A percentile compares a stretch with the other conserved stretches of the same genome.
Evolutionary conservation across 1,284 basidiomycete genomes (phyloP).

Genomic region (Veloboletus limbatus): DNA sequence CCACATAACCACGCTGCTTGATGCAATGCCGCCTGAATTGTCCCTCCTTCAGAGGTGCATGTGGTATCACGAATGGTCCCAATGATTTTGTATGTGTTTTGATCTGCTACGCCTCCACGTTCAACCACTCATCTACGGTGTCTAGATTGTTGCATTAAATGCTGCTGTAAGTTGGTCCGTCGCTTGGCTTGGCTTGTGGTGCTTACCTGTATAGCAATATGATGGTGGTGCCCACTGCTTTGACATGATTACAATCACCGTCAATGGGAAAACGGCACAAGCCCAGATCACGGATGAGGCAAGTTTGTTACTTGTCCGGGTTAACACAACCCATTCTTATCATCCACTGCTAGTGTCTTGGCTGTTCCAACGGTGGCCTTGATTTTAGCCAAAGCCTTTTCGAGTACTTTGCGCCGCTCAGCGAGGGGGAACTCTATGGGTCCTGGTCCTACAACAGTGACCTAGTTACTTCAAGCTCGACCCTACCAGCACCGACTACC

Average conservation of each 20-base stretch:
- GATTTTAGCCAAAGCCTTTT: constrained; percentile 52
- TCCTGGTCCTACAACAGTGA: constrained; percentile 38
- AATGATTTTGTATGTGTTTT: constrained; percentile 26
- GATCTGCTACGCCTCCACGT: neutral
- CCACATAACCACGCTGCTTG: neutral
- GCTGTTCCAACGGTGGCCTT: constrained; percentile 42
- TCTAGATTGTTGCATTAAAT: constrained; percentile 47
- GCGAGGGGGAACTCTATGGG: constrained; percentile 38
- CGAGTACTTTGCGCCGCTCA: constrained; percentile 36
- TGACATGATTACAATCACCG: constrained; percentile 52
- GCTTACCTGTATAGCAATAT: constrained; percentile 34
- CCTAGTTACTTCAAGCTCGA: constrained; percentile 20
- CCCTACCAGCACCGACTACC: constrained; percentile 7
- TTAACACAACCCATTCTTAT: neutral
- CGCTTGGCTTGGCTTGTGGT: neutral
- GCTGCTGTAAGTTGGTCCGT: constrained; percentile 28
- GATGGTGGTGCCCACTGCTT: constrained; percentile 47
- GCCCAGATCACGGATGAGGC: constrained; percentile 57
- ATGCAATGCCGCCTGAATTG: neutral
- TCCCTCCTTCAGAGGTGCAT: constrained; percentile 27
- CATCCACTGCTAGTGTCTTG: constrained; percentile 33
- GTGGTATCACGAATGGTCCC: constrained; percentile 23
- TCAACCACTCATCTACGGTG: neutral
- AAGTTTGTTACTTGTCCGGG: constrained; percentile 8
- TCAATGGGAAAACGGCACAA: constrained; percentile 49